Evolutionary conservation across 805 yeast genomes (phyloP).

Genomic region (Candida boleticola): DNA sequence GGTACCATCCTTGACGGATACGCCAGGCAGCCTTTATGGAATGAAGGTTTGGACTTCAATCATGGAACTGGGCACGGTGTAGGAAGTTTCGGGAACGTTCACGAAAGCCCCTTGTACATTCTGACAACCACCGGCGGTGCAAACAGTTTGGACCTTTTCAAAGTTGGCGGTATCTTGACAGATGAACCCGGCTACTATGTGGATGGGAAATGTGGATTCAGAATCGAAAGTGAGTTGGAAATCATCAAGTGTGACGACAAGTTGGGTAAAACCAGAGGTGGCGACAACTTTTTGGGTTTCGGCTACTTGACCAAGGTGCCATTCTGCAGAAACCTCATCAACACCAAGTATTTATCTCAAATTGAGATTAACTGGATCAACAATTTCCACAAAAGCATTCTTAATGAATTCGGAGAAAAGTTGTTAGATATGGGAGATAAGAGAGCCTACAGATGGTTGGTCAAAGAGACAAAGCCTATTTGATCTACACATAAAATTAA

Average conservation of each 20-base stretch:
- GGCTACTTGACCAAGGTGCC: slow-evolving; percentile 43
- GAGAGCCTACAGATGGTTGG: slow-evolving; percentile 68
- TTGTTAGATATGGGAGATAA: slow-evolving; percentile 55
- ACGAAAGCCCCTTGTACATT: slow-evolving; percentile 90
- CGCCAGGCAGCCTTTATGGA: slow-evolving; percentile 82
- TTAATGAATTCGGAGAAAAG: slow-evolving; percentile 30
- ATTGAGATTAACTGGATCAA: slow-evolving; percentile 39
- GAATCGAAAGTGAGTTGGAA: slow-evolving; percentile 82
- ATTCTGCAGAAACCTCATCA: slow-evolving; percentile 35
- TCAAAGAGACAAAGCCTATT: slow-evolving; percentile 55
- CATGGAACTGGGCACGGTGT: slow-evolving; percentile 99
- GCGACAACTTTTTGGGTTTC: slow-evolving; percentile 33
- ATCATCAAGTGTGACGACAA: slow-evolving; percentile 45
- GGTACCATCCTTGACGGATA: slow-evolving; percentile 77
- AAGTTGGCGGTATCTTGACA: slow-evolving; percentile 70
- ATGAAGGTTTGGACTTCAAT: slow-evolving; percentile 77
- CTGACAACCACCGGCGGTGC: slow-evolving; percentile 56
- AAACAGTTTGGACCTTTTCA: slow-evolving; percentile 38
- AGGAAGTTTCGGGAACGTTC: slow-evolving; percentile 89
- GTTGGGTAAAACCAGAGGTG: slow-evolving; percentile 33
- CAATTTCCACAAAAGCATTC: slow-evolving; percentile 32
- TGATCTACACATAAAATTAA: too few relatives aligned
- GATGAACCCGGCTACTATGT: slow-evolving; percentile 95
- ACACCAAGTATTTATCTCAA: slow-evolving; percentile 24
- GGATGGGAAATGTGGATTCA: slow-evolving; percentile 85